These are phyloP conservation scores for Pseudotsuga menziesii DNA, from an alignment of 75 land plant species.

Conservation along the genomic window DNA sequence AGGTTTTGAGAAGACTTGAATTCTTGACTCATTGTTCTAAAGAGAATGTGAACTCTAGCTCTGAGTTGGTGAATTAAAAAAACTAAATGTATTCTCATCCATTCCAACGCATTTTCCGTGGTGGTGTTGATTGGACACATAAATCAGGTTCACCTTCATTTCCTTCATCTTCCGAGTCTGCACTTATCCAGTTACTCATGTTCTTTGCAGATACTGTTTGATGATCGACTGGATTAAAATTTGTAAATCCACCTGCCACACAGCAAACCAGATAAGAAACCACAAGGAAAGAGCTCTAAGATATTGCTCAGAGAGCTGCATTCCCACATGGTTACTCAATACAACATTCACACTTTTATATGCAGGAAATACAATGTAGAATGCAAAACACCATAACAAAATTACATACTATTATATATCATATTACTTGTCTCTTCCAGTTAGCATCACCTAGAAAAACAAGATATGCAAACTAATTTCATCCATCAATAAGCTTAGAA, in stretches of 20 bases:
- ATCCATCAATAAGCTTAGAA: no score
- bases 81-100: no score
- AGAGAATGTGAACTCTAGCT: no score
- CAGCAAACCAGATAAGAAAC: not conserved
- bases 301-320: not conserved
- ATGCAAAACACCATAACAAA: not conserved
- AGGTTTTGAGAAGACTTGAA: no score
- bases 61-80: no score
- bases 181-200: conserved; percentile 4
- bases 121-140: conserved; percentile 3
- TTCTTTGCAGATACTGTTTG: not conserved
- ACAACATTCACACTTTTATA: not conserved
- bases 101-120: not conserved
- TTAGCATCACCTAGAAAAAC: not conserved
- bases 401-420: not conserved
- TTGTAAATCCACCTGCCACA: not conserved
- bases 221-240: not conserved
- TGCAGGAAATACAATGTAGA: no score
- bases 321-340: not conserved
- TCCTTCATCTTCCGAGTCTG: conserved; percentile 7
- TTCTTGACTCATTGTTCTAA: no score
- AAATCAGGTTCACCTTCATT: not conserved
- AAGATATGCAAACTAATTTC: no score
- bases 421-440: not conserved
- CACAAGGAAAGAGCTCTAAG: not conserved